Percentiles rank a stretch among this genome's conserved stretches.
These are phyloP conservation scores for Mallotus repandus DNA, from an alignment of 441 rosid species.

Conservation along the genomic window DNA sequence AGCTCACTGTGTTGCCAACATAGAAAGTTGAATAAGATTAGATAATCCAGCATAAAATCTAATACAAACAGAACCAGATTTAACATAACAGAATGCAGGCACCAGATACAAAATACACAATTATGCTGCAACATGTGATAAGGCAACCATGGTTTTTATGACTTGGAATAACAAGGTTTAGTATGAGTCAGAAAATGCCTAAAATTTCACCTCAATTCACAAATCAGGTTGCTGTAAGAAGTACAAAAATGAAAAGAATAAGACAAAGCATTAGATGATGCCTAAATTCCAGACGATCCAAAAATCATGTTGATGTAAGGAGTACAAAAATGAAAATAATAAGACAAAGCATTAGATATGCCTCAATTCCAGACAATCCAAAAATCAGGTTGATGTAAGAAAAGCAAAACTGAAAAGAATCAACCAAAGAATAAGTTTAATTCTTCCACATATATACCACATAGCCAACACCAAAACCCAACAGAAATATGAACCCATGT, in stretches of 20 bases:
- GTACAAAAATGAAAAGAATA: not conserved
- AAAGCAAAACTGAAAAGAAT: too few species aligned
- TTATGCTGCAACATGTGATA: not conserved
- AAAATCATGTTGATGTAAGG: too few species aligned
- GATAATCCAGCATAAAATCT: not conserved
- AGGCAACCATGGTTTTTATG: not conserved
- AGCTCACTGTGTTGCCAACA: constrained; percentile 71
- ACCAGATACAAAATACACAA: not conserved
- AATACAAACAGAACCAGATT: not conserved
- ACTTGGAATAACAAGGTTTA: not conserved
- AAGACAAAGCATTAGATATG: not conserved
- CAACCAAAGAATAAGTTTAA: too few species aligned
- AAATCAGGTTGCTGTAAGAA: not conserved
- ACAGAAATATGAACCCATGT: too few species aligned
- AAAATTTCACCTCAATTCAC: not conserved
- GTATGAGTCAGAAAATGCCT: not conserved
- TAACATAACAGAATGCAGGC: not conserved
- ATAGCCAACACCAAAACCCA: too few species aligned
- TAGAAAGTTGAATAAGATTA: constrained; percentile 20
- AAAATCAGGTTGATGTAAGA: too few species aligned
- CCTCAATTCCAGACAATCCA: not conserved
- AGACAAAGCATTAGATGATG: not conserved
- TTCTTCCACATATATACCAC: too few species aligned
- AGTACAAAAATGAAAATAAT: too few species aligned
- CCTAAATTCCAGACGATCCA: not conserved